A percentile compares a stretch with the other conserved stretches of the same genome.
These are phyloP conservation scores for Kuraishia cidri DNA, from an alignment of 805 yeast species.

Conservation along the genomic window DNA sequence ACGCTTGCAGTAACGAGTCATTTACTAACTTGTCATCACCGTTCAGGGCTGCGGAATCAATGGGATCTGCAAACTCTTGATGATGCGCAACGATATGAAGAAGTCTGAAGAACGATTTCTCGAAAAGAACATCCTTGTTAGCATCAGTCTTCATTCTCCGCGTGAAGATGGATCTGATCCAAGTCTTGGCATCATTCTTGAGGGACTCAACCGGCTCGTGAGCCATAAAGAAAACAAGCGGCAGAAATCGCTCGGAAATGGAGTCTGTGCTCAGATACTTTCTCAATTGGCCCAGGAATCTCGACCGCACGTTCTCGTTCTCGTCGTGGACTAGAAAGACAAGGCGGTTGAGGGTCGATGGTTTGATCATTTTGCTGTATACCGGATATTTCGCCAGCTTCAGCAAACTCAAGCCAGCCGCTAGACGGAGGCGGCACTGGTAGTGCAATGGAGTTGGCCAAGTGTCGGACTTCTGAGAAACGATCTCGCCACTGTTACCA, in stretches of 20 bases:
- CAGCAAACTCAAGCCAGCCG: slow-evolving; percentile 58
- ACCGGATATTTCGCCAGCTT: slow-evolving; percentile 51
- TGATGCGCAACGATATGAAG: slow-evolving; percentile 71
- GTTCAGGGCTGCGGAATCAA: slow-evolving; percentile 14
- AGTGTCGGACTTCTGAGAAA: slow-evolving; percentile 28
- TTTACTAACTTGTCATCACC: slow-evolving; percentile 8
- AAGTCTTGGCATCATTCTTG: slow-evolving; percentile 44
- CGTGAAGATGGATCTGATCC: slow-evolving; percentile 58
- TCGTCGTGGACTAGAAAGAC: slow-evolving; percentile 62
- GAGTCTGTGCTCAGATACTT: slow-evolving; percentile 37
- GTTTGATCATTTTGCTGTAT: slow-evolving; percentile 43
- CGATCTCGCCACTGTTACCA: slow-evolving; percentile 73
- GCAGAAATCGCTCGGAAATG: slow-evolving; percentile 58
- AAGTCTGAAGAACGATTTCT: slow-evolving; percentile 57
- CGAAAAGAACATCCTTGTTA: slow-evolving; percentile 44
- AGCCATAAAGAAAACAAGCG: slow-evolving; percentile 65
- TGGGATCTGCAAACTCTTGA: slow-evolving; percentile 43
- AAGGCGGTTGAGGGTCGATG: slow-evolving; percentile 41
- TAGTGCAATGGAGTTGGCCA: slow-evolving; percentile 56
- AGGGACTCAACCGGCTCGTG: slow-evolving; percentile 58
- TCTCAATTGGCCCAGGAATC: slow-evolving; percentile 41
- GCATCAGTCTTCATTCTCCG: slow-evolving; percentile 17
- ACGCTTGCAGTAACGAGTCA: slow-evolving; percentile 25
- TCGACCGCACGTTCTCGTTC: slow-evolving; percentile 42
- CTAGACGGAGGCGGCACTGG: slow-evolving; percentile 54